Conservation (phyloP, 2,329 filamentous ascomycete species). For the Colletotrichum theobromicola region DNA sequence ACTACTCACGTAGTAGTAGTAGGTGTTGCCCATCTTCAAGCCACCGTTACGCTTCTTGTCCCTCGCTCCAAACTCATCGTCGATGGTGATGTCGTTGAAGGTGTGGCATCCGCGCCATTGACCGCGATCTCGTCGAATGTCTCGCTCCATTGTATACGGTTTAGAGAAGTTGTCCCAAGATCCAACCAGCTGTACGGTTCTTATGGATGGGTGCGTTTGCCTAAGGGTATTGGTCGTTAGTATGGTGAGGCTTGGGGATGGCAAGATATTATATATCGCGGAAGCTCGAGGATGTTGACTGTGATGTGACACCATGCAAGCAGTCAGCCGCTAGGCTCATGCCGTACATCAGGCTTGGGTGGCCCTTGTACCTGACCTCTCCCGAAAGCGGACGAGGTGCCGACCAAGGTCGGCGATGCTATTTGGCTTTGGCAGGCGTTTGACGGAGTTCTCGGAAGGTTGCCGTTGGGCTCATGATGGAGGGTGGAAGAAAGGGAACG, state of each 20-base stretch:
- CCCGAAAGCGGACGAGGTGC: constrained; percentile 6
- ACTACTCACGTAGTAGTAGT: constrained; percentile 89
- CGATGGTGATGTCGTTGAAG: constrained; percentile 85
- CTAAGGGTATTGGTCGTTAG: constrained; percentile 43
- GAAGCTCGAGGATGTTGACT: neutral
- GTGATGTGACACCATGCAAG: constrained; percentile 15
- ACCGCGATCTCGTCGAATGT: constrained; percentile 73
- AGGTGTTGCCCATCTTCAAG: constrained; percentile 89
- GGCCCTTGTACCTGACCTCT: neutral
- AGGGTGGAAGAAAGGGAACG: constrained; percentile 8
- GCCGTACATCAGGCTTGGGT: constrained; percentile 1
- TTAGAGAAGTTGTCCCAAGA: constrained; percentile 95
- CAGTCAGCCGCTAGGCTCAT: constrained; percentile 17
- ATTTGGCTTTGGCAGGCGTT: constrained; percentile 18
- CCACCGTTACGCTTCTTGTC: constrained; percentile 72
- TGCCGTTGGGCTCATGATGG: constrained; percentile 12
- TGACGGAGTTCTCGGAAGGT: constrained; percentile 19
- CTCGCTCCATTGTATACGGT: constrained; percentile 81
- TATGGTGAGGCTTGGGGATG: constrained; percentile 3
- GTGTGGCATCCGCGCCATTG: constrained; percentile 89
- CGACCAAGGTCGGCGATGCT: neutral
- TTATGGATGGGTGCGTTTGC: constrained; percentile 64
- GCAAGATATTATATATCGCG: constrained; percentile 1
- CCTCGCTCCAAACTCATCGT: constrained; percentile 64
- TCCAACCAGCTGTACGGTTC: constrained; percentile 80